Conservation (phyloP, 163 green algal species). For the Scenedesmus sp. region DNA sequence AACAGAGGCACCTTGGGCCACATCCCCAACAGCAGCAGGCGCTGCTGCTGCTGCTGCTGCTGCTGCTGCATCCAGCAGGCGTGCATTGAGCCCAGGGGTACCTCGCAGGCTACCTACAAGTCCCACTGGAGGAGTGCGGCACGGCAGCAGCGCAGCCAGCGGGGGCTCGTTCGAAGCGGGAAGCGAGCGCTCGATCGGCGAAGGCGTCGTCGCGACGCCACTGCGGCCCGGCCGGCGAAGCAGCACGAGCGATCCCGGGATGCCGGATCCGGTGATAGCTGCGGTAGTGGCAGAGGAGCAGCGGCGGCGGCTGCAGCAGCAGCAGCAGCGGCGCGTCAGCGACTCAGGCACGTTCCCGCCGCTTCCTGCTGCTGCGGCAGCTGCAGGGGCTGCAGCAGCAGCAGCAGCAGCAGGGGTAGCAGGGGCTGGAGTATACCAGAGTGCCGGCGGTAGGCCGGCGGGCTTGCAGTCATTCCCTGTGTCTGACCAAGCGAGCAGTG, state of each 20-base stretch:
- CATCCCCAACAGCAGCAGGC: neutral
- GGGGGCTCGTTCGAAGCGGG: neutral
- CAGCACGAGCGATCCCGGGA: neutral
- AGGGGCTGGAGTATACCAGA: neutral
- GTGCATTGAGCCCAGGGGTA: neutral
- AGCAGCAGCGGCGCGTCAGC: neutral
- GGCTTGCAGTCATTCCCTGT: neutral
- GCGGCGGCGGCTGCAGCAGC: conserved; percentile 14
- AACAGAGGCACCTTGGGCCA: neutral
- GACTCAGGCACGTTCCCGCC: neutral
- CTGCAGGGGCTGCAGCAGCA: too few species aligned
- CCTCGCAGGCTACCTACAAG: neutral
- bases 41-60: neutral
- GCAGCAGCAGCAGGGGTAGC: neutral
- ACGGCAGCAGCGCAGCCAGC: neutral
- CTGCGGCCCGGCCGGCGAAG: neutral
- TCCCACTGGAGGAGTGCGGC: neutral
- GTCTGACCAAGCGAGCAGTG: neutral
- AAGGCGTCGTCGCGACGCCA: neutral
- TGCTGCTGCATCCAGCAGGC: neutral
- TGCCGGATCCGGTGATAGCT: neutral
- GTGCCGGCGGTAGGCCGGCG: neutral
- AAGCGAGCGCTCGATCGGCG: neutral
- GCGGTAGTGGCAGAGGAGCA: neutral
- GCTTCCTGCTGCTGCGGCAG: neutral